Base-by-base conservation (phyloP, 2,329 filamentous ascomycete species). In the Aspergillus intermedius region DNA sequence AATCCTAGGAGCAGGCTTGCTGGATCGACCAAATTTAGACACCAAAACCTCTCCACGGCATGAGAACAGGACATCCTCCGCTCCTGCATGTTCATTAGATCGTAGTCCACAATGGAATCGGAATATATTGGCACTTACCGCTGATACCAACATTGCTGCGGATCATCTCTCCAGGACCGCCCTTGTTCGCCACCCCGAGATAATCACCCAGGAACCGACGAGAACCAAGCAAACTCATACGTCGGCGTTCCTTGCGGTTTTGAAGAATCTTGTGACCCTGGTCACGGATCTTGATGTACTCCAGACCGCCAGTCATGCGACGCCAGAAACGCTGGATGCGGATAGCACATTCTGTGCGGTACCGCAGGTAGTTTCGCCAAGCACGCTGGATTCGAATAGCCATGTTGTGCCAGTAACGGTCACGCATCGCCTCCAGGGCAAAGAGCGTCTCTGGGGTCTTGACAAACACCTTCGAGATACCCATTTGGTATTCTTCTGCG, bases 381-480 rank as follows among this genome's bases (percentile, higher is more conserved):
- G 95, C 93, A 58, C 93, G 82, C 73, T 98, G 93, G 51, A 98
- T 97, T 50, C 93, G 83, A 51, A 91, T 95, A 3, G 93, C 93
- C 93, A 98, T 97, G 72, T 97, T 98, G 71, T 97, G 91, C 91
- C 91, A 97, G 71, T 97, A 98, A 49, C 88, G 80, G 66, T 98
- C 93, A 64, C 93, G 83, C 91, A 98, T 97, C 49, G 94, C 91
- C 70, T 98, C 93, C 9, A 98, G 76, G 2, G 93, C 93, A 64
- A 98, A 98, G 2, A 98, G 75, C 0, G 93, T 98, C 70, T 98
- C 93, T 0, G 93, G 93, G 0, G 93, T 91, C 71, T 98, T 97
- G 75, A 98, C 95, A 63, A 98, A 98, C 3, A 90, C 91, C 71
- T 97, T 98, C 1, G 88, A 91, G 4, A 93, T 87, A 72, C 93